Evolutionary conservation across 352 stramenopile genomes (phyloP), one percentile per base, ranked within the genome.

Genomic region (Phytophthora pluvialis): DNA sequence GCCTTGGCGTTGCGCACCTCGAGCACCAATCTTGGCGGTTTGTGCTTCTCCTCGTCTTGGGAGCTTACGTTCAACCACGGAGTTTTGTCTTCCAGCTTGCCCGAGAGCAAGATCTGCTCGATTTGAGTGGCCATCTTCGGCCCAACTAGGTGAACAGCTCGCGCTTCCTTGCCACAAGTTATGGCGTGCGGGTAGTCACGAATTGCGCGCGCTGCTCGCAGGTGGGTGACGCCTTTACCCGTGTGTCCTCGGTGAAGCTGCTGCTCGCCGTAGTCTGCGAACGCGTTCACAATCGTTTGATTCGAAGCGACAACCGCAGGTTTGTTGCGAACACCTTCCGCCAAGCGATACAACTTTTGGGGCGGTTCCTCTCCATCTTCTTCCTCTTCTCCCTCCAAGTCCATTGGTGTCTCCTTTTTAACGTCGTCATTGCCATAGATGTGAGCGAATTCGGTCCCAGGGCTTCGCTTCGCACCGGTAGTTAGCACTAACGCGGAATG

Each of bases 231-330:
- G 3, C 28, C 46, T 53, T 42, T 53, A 3, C 46, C 46, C 12
- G 31, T 53, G n/a, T 53, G 28, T 53, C 31, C 32, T 53, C n/a
- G 46, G 36, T 36, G 16, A 53, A 53, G 46, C 9, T 53, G 31
- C 28, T 53, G 46, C 46, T 53, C 46, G 6, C 46, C 46, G 5
- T 39, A 53, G 29, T 42, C 46, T 15, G 28, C 9, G 31, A 53
- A 40, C 16, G 31, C 31, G 46, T 40, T 42, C 15, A 53, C 46
- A 31, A 53, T 71, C 57, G 78, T 83, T 57, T 90, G 79, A 62
- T 91, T 91, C 11, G 72, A 73, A 2, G 51, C 11, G 4, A 79
- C 67, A 25, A 18, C 38, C 0, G 77, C 81, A 11, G 77, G 72
- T 26, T 68, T 39, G 2, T 71, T 63, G 32, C 64, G 67, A 18